Base-by-base conservation (phyloP, 176 grass and related monocot species). In the Aegilops bicornis region DNA sequence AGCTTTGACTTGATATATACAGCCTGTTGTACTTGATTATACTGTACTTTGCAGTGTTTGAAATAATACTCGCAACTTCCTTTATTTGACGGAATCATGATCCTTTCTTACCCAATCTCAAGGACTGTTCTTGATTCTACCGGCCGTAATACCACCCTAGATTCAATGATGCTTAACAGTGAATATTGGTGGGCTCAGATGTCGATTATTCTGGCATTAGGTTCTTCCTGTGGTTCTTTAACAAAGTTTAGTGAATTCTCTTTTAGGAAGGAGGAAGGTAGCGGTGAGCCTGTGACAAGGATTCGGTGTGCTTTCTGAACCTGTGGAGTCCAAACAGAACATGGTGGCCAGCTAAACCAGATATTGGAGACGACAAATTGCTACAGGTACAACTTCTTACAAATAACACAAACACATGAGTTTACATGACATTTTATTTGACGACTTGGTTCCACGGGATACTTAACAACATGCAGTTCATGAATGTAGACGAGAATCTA, bases 201-300 rank as follows among this genome's bases (percentile, higher is more conserved):
- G 13, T 48, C 10, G 4, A 48, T 48, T 48, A 48, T 48, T 48
- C 47, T 48, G 12, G 47, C 47, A 48, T 48, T 48, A 48, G 67
- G 90, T 94, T 83, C 65, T 83, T 79, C 83, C 23, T 11, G 15
- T 78, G 17, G 65, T 91, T 88, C 29, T 31, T 76, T 27, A 91
- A 82, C 25, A 76, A 40, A 75, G 76, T 14, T 35, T 87, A 50
- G 56, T n/a, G 36, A 48, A 19, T 24, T 84, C 14, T 84, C 80
- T 62, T 79, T 87, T 82, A 43, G 43, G 13, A 47, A 47, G 50
- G 58, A 47, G 43, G 84, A 78, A 79, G 35, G 45, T 56, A 40
- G n/a, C 12, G 14, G 42, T 13, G n/a, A n/a, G n/a, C n/a, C n/a
- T n/a, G n/a, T n/a, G 31, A 48, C n/a, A 20, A 86, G 45, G 64